Conservation (phyloP, 257 asterid species). For the Scutellaria minor region DNA sequence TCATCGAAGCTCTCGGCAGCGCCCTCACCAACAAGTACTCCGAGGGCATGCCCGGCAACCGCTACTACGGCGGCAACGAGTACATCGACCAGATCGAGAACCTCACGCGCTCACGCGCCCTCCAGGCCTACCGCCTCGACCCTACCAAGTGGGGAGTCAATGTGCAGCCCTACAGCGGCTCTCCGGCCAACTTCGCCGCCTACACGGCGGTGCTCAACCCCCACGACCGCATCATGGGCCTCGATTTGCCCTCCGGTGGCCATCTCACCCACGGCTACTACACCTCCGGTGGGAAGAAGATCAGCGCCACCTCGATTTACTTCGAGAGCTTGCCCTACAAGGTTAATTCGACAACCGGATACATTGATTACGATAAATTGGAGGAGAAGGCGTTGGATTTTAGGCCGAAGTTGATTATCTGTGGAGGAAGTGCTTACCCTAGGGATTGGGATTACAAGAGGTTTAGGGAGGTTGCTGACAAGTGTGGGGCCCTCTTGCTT, state of each 20-base stretch:
- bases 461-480: constrained; percentile 60
- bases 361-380: constrained; percentile 82
- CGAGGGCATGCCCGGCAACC: constrained; percentile 68
- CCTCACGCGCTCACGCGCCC: constrained; percentile 68
- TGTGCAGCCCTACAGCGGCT: constrained; percentile 77
- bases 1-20: constrained; percentile 66
- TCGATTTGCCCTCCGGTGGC: constrained; percentile 86
- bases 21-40: constrained; percentile 68
- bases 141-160: constrained; percentile 72
- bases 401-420: constrained; percentile 86
- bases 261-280: constrained; percentile 84
- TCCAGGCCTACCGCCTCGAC: constrained; percentile 63
- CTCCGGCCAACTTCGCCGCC: constrained; percentile 81
- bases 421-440: constrained; percentile 93
- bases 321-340: constrained; percentile 94
- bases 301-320: constrained; percentile 86
- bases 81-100: constrained; percentile 68
- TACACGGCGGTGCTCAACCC: constrained; percentile 82
- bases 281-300: constrained; percentile 87
- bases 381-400: constrained; percentile 82
- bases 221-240: constrained; percentile 82
- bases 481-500: constrained; percentile 77
- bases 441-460: constrained; percentile 77
- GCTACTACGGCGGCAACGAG: constrained; percentile 70
- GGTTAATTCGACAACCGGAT: constrained; percentile 79